phyloP scores from a whole-genome alignment of 2,329 filamentous ascomycete species.

The Hymenoscyphus scutula region DNA sequence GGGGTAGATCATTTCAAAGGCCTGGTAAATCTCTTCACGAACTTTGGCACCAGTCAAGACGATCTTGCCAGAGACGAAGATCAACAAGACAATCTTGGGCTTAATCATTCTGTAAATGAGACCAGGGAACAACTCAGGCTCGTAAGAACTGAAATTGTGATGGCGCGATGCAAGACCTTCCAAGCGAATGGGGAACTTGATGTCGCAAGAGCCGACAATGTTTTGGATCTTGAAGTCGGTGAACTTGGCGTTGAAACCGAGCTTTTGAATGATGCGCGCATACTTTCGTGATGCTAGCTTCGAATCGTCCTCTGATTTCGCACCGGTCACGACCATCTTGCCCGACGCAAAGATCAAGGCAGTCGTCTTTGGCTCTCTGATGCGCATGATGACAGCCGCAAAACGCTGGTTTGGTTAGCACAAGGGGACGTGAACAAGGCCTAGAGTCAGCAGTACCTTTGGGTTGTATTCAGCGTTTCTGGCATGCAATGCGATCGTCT shows the following conservation, averaged over 20 bases:
- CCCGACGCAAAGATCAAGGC: constrained; percentile 96
- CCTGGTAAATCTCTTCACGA: constrained; percentile 95
- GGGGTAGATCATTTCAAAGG: constrained; percentile 96
- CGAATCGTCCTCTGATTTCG: constrained; percentile 96
- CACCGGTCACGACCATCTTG: constrained; percentile 99
- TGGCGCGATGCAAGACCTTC: constrained; percentile 95
- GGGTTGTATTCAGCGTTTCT: constrained; percentile 98
- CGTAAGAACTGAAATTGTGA: constrained; percentile 99
- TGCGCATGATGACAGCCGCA: constrained; percentile 98
- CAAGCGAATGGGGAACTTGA: constrained; percentile 97
- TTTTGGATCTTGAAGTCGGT: constrained; percentile 99
- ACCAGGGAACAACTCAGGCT: constrained; percentile 97
- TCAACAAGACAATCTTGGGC: constrained; percentile 96
- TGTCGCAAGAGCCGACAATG: constrained; percentile 97
- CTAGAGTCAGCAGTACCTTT: constrained; percentile 66
- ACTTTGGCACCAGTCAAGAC: constrained; percentile 97
- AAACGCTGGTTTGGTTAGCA: constrained; percentile 70
- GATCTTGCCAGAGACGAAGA: constrained; percentile 98
- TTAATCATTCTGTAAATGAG: constrained; percentile 99
- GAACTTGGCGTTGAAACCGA: constrained; percentile 99
- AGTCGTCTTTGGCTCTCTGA: constrained; percentile 97
- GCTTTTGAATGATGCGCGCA: constrained; percentile 98
- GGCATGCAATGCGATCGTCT: constrained; percentile 97
- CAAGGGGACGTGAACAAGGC: constrained; percentile 43
- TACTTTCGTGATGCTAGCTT: constrained; percentile 97